Base-by-base conservation (phyloP, 176 grass and related monocot species). In the Pharus latifolius region DNA sequence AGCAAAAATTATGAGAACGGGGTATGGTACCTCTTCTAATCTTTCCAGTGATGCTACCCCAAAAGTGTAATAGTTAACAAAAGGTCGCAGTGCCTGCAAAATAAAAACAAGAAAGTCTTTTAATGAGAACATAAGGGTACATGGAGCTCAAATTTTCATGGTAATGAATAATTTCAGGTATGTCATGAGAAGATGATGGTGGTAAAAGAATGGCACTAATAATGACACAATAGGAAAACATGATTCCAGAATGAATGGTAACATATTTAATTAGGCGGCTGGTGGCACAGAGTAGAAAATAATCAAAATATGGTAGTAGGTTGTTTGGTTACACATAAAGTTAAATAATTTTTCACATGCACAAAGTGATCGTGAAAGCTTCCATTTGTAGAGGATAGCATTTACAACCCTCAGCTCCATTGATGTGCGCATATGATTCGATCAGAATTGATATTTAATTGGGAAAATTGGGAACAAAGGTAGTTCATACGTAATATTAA, bases 41-140 rank as follows among this genome's bases (percentile, higher is more conserved):
- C 75, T 81, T 74, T 63, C 25, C 45, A 98, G 60, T 2, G 94
- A 84, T 23, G 47, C 51, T 25, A 74, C 84, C 78, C 78, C 87
- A 69, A 93, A 93, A 40, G 81, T 88, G 64, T 98, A 93, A 75
- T 98, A 98, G 65, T 98, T 88, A 51, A 93, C 72, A 64, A 90
- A 93, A 59, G 89, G 84, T 25, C 89, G 83, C 2, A 63, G 45
- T 12, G 89, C 89, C 94, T 98, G 82, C 77, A 85, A 31, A 69
- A 69, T 14, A 46, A 63, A 40, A 69, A 49, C 23, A 61, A 0
- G 23, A 0, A 44, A 8, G 15, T 56, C 60, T 33, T 28, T 45
- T 27, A 41, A 34, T 64, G 3, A 44, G 48, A 35, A 55, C 19
- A 56, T n/a, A 62, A 65, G 29, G 10, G 15, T 32, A 24, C 6